Evolutionary conservation across 192 early-diverging fungal genomes (phyloP).

Genomic region (Podila minutissima): DNA sequence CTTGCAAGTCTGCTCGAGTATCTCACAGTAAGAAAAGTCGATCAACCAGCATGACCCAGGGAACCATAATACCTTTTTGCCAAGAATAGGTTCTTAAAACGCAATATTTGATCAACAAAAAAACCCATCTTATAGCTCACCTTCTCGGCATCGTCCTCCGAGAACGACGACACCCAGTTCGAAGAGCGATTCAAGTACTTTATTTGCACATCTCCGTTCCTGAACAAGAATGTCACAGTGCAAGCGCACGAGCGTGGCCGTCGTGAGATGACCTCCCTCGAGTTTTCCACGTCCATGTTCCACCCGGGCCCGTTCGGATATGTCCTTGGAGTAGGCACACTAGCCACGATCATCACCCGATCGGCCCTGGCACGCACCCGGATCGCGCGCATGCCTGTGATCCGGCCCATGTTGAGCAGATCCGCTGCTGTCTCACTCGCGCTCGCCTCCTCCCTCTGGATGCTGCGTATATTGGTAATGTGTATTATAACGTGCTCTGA

Average conservation of each 20-base stretch:
- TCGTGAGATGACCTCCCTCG: conserved; percentile 32
- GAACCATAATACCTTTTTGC: background rate
- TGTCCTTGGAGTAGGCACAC: conserved; percentile 29
- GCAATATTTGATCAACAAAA: background rate
- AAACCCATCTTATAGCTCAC: conserved; percentile 46
- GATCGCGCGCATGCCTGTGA: conserved; percentile 12
- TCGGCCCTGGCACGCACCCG: conserved; percentile 20
- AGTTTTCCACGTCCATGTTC: conserved; percentile 21
- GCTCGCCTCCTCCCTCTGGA: conserved; percentile 37
- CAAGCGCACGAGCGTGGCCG: conserved; percentile 53
- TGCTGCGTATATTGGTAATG: conserved; percentile 34
- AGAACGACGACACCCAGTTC: conserved; percentile 61
- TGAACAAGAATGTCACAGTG: conserved; percentile 55
- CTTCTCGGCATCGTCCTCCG: conserved; percentile 56
- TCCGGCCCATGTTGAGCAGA: conserved; percentile 27
- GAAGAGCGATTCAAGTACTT: conserved; percentile 69
- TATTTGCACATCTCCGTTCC: conserved; percentile 64
- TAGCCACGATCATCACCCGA: conserved; percentile 29
- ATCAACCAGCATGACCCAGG: background rate
- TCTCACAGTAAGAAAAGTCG: conserved; percentile 18
- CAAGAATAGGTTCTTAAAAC: background rate
- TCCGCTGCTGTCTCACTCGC: conserved; percentile 25
- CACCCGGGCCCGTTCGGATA: conserved; percentile 34
- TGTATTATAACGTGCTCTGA: background rate
- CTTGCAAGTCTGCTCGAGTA: conserved; percentile 33